A percentile compares a stretch with the other conserved stretches of the same genome.
phyloP scores from a whole-genome alignment of 495 filamentous ascomycete genomes.

The Chlorociboria aeruginascens region DNA sequence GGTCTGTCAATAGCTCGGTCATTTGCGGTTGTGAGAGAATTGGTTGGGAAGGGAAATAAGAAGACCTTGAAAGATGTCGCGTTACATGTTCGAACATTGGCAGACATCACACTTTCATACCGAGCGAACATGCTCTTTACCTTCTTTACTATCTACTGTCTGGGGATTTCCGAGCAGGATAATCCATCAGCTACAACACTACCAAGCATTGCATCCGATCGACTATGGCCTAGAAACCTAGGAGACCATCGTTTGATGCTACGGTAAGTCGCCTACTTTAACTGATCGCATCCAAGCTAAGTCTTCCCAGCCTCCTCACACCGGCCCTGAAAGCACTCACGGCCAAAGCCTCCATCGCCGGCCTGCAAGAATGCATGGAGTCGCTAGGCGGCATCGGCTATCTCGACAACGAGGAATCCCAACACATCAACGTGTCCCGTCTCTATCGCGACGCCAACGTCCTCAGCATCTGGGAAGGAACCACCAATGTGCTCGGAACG shows the following conservation, averaged over 20 bases:
- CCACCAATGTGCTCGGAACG: constrained; percentile 54
- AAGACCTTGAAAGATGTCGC: constrained; percentile 38
- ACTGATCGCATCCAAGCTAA: not conserved
- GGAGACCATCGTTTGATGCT: constrained; percentile 2
- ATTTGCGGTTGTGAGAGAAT: constrained; percentile 33
- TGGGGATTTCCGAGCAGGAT: constrained; percentile 36
- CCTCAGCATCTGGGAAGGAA: constrained; percentile 65
- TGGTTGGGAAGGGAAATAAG: constrained; percentile 25
- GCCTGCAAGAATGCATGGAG: constrained; percentile 55
- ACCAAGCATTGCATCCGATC: not conserved
- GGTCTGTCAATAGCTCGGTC: constrained; percentile 49
- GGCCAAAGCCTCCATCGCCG: constrained; percentile 36
- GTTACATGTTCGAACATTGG: constrained; percentile 49
- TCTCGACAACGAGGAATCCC: constrained; percentile 50
- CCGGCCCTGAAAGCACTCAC: constrained; percentile 54
- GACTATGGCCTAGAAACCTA: not conserved
- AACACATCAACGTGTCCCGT: constrained; percentile 47
- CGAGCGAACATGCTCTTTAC: constrained; percentile 45
- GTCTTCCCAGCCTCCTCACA: constrained; percentile 32
- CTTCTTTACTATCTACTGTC: constrained; percentile 48
- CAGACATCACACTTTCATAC: constrained; percentile 31
- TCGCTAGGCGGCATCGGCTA: constrained; percentile 67
- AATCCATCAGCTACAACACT: not conserved
- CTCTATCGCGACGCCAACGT: constrained; percentile 54
- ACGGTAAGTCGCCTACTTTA: not conserved